Conservation (phyloP, 2,329 filamentous ascomycete genomes). For the Fusarium piperis region DNA sequence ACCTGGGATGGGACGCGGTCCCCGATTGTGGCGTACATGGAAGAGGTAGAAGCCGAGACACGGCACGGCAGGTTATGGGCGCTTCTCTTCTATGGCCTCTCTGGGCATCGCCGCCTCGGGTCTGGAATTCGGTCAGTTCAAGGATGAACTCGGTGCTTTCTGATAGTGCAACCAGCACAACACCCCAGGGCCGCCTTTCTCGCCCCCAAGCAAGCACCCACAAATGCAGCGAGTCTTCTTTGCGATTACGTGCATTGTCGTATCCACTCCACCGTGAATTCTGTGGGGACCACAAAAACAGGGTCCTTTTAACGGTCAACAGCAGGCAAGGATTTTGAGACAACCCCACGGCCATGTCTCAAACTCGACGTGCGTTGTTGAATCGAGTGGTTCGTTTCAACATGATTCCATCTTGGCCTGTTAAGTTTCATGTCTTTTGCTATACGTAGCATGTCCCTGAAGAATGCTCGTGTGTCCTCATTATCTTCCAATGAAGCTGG, state of each 20-base stretch:
- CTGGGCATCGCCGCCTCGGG: not conserved
- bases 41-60: conserved; percentile 22
- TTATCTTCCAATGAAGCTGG: not conserved
- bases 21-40: conserved; percentile 19
- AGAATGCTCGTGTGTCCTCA: not conserved
- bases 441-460: not conserved
- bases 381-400: conserved; percentile 12
- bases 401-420: not conserved
- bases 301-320: conserved; percentile 29
- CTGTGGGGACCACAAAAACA: conserved; percentile 12
- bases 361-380: conserved; percentile 9
- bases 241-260: conserved; percentile 17
- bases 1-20: not conserved
- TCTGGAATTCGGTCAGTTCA: not conserved
- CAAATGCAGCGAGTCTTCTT: not conserved
- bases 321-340: conserved; percentile 9
- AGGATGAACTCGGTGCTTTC: not conserved
- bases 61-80: conserved; percentile 4
- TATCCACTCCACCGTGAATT: conserved; percentile 20
- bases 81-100: not conserved
- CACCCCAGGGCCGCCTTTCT: not conserved
- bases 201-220: not conserved
- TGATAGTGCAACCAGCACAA: not conserved
- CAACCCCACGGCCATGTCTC: conserved; percentile 17
- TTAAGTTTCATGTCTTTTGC: not conserved